A percentile compares a stretch with the other conserved stretches of the same genome.
phyloP scores from a whole-genome alignment of 805 yeast species.

The Candida sakaeoensis region DNA sequence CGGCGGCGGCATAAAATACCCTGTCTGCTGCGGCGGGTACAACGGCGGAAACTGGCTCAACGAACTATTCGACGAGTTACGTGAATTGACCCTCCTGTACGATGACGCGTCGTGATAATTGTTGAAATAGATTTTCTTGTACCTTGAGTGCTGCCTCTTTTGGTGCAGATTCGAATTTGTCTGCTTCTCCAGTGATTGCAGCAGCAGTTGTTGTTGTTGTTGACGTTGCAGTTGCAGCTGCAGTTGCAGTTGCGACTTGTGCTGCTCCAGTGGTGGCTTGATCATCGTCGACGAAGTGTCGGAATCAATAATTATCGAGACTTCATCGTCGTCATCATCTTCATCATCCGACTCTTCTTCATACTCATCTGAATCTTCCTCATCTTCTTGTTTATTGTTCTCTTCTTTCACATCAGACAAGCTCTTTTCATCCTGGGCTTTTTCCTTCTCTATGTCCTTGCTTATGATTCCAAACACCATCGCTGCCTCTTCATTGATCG shows the following conservation, averaged over 20 bases:
- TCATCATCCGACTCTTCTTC: slow-evolving; percentile 17
- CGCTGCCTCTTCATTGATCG: slow-evolving; percentile 40
- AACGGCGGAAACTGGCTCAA: slow-evolving; percentile 2
- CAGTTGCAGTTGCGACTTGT: background rate
- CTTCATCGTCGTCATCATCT: slow-evolving; percentile 34
- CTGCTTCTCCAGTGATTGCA: too few species aligned
- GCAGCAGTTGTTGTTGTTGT: too few species aligned
- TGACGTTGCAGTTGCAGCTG: too few species aligned
- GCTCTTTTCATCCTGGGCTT: slow-evolving; percentile 8
- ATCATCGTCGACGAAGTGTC: slow-evolving; percentile 22
- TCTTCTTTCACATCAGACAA: slow-evolving; percentile 10
- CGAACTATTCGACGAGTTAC: slow-evolving; percentile 3
- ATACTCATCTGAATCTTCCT: slow-evolving; percentile 20
- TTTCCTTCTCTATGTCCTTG: slow-evolving; percentile 10
- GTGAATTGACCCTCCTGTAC: slow-evolving; percentile 5
- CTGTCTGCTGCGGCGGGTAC: slow-evolving; percentile 6
- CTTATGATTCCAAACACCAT: slow-evolving; percentile 43
- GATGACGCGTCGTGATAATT: slow-evolving; percentile 19
- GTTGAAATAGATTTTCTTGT: slow-evolving; percentile 13
- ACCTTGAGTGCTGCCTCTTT: background rate
- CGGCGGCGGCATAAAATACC: slow-evolving; percentile 5
- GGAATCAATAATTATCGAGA: slow-evolving; percentile 35
- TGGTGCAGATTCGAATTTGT: background rate
- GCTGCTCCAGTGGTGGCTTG: background rate
- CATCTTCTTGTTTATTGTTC: slow-evolving; percentile 10